phyloP scores from a whole-genome alignment of 2,329 filamentous ascomycete genomes.

The Didymella exigua region DNA sequence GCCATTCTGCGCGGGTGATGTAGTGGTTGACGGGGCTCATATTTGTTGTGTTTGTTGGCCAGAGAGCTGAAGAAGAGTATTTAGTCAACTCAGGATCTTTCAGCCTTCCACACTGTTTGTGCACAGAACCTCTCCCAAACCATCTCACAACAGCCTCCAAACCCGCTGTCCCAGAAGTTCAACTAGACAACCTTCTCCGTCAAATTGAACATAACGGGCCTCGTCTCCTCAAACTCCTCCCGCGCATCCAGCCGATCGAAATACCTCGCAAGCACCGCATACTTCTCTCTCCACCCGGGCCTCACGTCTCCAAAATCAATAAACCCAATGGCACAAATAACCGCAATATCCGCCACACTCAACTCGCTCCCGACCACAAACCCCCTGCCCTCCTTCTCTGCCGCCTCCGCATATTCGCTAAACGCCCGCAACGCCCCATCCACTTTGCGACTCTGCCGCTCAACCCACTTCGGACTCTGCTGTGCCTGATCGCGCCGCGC shows the following conservation, averaged over 20 bases:
- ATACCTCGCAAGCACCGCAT: conserved; percentile 16
- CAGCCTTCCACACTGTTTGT: neutral
- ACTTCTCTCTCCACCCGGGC: conserved; percentile 17
- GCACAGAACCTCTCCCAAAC: neutral
- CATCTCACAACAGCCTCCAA: too few relatives aligned
- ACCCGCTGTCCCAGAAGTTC: too few relatives aligned
- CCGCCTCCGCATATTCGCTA: conserved; percentile 9
- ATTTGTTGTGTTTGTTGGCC: neutral
- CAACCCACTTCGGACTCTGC: conserved; percentile 18
- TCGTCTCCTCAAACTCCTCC: conserved; percentile 25
- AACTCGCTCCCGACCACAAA: conserved; percentile 20
- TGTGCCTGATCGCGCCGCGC: conserved; percentile 9
- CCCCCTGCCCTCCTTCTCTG: conserved; percentile 11
- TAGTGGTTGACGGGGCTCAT: neutral
- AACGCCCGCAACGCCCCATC: conserved; percentile 22
- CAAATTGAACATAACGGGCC: conserved; percentile 26
- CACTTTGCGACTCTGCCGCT: conserved; percentile 21
- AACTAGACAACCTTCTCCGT: conserved; percentile 21
- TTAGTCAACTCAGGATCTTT: too few relatives aligned
- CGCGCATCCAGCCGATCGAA: conserved; percentile 16
- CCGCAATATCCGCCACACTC: conserved; percentile 25
- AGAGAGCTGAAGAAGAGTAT: too few relatives aligned
- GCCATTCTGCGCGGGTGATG: neutral
- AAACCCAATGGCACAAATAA: conserved; percentile 18
- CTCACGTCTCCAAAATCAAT: conserved; percentile 18